Base-by-base conservation (phyloP, 2,329 filamentous ascomycete genomes). In the Sclerotinia glacialis region DNA sequence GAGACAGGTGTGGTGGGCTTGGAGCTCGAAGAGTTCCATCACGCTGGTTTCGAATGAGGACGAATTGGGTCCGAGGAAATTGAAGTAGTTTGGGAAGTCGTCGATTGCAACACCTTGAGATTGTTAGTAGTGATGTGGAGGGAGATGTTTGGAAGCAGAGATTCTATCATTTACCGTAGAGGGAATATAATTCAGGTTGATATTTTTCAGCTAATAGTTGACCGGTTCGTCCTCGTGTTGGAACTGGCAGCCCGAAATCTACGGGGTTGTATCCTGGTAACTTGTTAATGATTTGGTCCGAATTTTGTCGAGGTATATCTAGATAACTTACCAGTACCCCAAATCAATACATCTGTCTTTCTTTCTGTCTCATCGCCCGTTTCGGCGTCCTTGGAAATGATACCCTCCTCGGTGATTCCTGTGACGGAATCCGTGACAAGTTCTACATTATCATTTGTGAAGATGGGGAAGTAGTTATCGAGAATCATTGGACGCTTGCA, bases 11-110 rank as follows among this genome's bases (percentile, higher is more conserved):
- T 50, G 26, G 16, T 50, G 46, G 28, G 58, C 58, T 61, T 50
- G 58, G 18, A 61, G 26, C 5, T 61, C 58, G 58, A 61, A 61
- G 12, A 61, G 46, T 11, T 50, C 31, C 16, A 61, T 61, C 2
- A 61, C 18, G 21, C 58, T 61, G 21, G 46, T 49, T 37, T 61
- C 58, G 18, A 50, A 61, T 23, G 58, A 61, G 2, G 58, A 61
- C 31, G 28, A 50, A 14, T 61, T 61, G 26, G 31, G 58, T 8
- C 58, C 58, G 4, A 61, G 58, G 28, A 61, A 61, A 9, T 50
- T 61, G 58, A 50, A 61, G 31, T 50, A 61, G 12, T 61, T 61
- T 3, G 58, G 46, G 28, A 61, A 61, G 31, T 61, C 58, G 16
- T 61, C 58, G 12, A 61, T 46, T 18, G 46, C 58, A 9, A 61